A percentile compares a stretch with the other conserved stretches of the same genome.
Conservation (phyloP, 2,329 filamentous ascomycete species). For the Exophiala sideris region DNA sequence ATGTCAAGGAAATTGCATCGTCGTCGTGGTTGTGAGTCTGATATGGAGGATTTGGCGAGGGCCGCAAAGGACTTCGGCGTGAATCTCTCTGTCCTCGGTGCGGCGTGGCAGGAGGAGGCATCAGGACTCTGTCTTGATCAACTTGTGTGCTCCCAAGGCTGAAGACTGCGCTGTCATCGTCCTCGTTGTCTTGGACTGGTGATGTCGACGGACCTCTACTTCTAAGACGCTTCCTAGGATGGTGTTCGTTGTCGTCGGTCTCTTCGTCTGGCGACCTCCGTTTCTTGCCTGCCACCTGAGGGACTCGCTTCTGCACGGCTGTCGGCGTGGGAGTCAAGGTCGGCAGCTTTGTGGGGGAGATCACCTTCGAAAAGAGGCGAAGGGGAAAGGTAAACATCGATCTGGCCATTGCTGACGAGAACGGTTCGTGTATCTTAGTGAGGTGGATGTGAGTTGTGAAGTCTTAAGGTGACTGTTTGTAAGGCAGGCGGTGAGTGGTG, state of each 20-base stretch:
- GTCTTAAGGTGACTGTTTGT: background rate
- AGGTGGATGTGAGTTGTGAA: background rate
- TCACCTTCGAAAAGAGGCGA: background rate
- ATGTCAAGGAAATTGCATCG: conserved; percentile 17
- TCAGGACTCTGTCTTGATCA: conserved; percentile 18
- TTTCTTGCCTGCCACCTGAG: background rate
- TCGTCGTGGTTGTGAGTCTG: conserved; percentile 6
- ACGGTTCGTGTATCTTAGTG: background rate
- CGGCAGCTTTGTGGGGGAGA: background rate
- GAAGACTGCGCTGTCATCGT: background rate
- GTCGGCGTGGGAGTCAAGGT: background rate
- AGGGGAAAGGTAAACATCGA: conserved; percentile 4
- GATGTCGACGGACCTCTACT: background rate
- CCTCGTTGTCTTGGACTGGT: background rate
- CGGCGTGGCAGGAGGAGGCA: conserved; percentile 25
- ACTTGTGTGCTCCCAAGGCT: background rate
- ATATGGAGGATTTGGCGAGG: background rate
- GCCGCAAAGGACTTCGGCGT: background rate
- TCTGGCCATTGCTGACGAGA: conserved; percentile 1
- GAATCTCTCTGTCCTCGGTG: background rate
- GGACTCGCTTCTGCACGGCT: too few relatives aligned
- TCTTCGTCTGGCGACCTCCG: conserved; percentile 14
- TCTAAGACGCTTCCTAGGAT: conserved; percentile 8
- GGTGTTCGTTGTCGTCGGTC: background rate
- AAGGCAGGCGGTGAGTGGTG: background rate